Conservation (phyloP, 768 basidiomycete genomes). For the Mrakia blollopis region DNA sequence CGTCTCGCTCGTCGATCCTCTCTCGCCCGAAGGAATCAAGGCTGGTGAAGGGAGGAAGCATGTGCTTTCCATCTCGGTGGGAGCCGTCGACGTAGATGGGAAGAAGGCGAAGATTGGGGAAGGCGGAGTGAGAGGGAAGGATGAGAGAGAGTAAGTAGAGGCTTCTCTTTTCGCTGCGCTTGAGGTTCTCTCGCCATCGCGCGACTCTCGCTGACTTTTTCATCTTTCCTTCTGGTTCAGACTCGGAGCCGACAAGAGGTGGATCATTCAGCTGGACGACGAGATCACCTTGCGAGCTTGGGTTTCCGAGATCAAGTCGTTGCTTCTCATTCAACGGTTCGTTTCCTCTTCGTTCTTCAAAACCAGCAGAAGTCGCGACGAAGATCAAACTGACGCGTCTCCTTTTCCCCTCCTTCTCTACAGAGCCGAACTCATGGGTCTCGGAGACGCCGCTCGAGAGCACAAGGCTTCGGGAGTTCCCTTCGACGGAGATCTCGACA, state of each 20-base stretch:
- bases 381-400: neutral
- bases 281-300: neutral
- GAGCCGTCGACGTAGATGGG: too few species aligned
- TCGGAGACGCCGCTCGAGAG: slow-evolving; percentile 15
- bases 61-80: neutral
- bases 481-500: slow-evolving; percentile 12
- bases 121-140: neutral
- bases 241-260: neutral
- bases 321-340: slow-evolving; percentile 11
- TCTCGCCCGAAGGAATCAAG: neutral
- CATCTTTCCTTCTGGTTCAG: neutral
- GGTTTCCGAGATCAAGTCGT: slow-evolving; percentile 14
- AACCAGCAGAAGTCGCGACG: too few species aligned
- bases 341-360: neutral
- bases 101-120: neutral
- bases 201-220: neutral
- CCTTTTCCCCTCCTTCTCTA: neutral
- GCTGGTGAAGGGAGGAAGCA: slow-evolving; percentile 3
- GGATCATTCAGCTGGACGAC: neutral
- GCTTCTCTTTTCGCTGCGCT: neutral
- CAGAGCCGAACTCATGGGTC: slow-evolving; percentile 8
- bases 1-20: neutral
- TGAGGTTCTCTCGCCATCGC: too few species aligned
- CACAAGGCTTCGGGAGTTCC: neutral
- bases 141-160: slow-evolving; percentile 1